phyloP scores from a whole-genome alignment of 352 stramenopile species.

The Phytophthora capsici region DNA sequence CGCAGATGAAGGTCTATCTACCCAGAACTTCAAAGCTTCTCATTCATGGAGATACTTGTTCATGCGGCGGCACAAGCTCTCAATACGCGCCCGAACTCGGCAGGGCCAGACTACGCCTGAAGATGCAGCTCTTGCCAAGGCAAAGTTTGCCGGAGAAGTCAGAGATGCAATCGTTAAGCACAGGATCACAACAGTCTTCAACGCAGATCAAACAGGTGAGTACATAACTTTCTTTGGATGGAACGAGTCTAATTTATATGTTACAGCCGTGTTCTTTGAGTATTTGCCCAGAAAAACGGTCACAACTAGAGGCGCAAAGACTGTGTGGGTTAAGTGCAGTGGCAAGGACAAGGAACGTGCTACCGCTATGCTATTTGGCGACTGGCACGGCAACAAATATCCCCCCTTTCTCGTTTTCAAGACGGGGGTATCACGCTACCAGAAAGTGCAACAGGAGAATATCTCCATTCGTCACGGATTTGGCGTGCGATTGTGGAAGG shows the following conservation, averaged over 20 bases:
- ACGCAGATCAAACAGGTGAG: conserved; percentile 16
- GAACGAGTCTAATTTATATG: not conserved
- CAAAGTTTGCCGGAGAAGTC: conserved; percentile 2
- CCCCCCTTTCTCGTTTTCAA: conserved; percentile 13
- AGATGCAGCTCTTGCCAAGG: not conserved
- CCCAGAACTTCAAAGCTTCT: not conserved
- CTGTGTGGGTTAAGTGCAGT: conserved; percentile 8
- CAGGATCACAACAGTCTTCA: not conserved
- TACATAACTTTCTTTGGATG: not conserved
- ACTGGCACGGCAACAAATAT: conserved; percentile 9
- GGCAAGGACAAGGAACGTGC: conserved; percentile 9
- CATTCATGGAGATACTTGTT: conserved; percentile 3
- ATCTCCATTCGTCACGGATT: conserved; percentile 7
- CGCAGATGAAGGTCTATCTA: conserved; percentile 1
- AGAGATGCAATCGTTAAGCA: conserved; percentile 3
- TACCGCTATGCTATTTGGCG: not conserved
- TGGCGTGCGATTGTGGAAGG: not conserved
- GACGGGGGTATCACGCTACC: not conserved
- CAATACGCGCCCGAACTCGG: conserved; percentile 1
- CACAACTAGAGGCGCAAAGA: not conserved
- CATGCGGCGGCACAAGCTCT: conserved; percentile 8
- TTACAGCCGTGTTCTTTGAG: not conserved
- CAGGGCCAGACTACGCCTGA: conserved; percentile 12
- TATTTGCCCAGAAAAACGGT: not conserved
- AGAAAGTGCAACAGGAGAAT: not conserved